These are phyloP conservation scores for Oryza brachyantha DNA, from an alignment of 176 grass and related monocot genomes.

Conservation along the genomic window DNA sequence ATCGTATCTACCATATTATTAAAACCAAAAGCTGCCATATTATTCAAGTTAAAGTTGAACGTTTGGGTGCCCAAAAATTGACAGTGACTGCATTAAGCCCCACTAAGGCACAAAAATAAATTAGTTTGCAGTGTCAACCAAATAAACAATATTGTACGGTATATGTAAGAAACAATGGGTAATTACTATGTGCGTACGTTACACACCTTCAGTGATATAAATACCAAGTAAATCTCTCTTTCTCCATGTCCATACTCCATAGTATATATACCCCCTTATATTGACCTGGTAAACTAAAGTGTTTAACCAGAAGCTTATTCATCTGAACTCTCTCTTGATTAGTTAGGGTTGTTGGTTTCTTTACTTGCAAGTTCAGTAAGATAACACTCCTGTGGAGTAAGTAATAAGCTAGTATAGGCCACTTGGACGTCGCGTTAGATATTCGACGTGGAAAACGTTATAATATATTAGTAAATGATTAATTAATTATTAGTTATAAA, in stretches of 20 bases:
- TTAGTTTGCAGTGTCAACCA: not conserved
- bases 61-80: not conserved
- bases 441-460: too few species aligned
- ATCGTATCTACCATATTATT: not conserved
- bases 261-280: not conserved
- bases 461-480: too few species aligned
- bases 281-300: not conserved
- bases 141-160: not conserved
- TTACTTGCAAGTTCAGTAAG: not conserved
- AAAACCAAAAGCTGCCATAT: not conserved
- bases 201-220: not conserved
- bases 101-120: too few species aligned
- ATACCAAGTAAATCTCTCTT: not conserved
- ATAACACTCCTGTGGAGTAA: not conserved
- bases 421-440: too few species aligned
- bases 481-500: too few species aligned
- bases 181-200: not conserved
- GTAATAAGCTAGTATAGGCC: too few species aligned
- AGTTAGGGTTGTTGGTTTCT: constrained; percentile 10
- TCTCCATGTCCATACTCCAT: not conserved
- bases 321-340: not conserved
- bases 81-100: not conserved
- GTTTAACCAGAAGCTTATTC: not conserved
- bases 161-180: not conserved
- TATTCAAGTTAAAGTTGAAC: not conserved